Evolutionary conservation across 2,329 filamentous ascomycete species (phyloP), one percentile per base, ranked within the genome.

Genomic region (Beauveria sp.): DNA sequence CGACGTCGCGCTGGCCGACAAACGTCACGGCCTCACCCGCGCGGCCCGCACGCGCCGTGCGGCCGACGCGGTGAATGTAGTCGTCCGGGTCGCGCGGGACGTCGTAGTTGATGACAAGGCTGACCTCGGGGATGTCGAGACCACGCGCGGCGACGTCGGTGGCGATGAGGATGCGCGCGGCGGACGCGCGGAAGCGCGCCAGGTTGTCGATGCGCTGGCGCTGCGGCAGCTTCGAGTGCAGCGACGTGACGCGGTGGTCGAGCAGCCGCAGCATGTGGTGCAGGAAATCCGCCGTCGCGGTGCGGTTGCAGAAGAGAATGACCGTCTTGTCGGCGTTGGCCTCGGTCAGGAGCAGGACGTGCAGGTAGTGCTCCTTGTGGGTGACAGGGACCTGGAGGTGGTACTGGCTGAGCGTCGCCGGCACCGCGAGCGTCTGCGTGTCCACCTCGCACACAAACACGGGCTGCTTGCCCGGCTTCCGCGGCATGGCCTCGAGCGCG

Each of bases 271-370:
- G 83, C 61, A 96, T 83, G 71, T 96, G 91, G 70, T 97, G 92
- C 5, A 99, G 82, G 63, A 95, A 86, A 67, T 93, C 90, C 10
- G 95, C 93, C 0, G 93, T 97, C 59, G 86, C 82, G 1, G 92
- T 96, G 54, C 91, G 86, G 77, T 99, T 99, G 80, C 89, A 93
- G 79, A 99, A 99, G 64, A 99, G 87, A 70, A 99, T 97, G 69
- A 88, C 83, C 1, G 89, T 88, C 76, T 90, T 93, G 46, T 84
- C 79, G 42, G 83, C 73, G 73, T 97, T 97, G 65, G 75, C 79
- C 34, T 89, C 86, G 0, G 93, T 98, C 24, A 87, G 83, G 16
- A 99, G 84, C 43, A 99, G 88, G 58, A 91, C 85, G 73, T 99
- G 95, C 14, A 99, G 83, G 74, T 96, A 99, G 72, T 95, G 91